Percentiles rank a stretch among this genome's conserved stretches.
Evolutionary conservation across 2,329 filamentous ascomycete genomes (phyloP).

Genomic region (Xylogone sp.): DNA sequence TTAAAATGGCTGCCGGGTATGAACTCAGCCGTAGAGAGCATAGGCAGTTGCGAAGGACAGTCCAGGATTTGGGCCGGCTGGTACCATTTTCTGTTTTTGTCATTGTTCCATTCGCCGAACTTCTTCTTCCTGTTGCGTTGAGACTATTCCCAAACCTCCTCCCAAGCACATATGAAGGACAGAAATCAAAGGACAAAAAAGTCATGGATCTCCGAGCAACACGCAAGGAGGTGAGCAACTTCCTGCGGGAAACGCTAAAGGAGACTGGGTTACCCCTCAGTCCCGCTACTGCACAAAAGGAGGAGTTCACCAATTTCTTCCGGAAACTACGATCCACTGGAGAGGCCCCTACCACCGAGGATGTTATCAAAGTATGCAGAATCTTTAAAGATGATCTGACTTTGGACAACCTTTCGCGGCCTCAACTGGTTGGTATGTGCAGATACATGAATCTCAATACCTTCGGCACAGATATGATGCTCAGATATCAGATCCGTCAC

Average conservation of each 20-base stretch:
- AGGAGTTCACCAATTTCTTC: constrained; percentile 97
- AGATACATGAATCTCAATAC: constrained; percentile 97
- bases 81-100: constrained; percentile 97
- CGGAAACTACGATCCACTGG: constrained; percentile 90
- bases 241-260: constrained; percentile 81
- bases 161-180: constrained; percentile 93
- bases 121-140: constrained; percentile 85
- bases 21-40: constrained; percentile 92
- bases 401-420: constrained; percentile 91
- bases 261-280: constrained; percentile 93
- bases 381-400: constrained; percentile 98
- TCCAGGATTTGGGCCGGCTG: constrained; percentile 86
- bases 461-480: constrained; percentile 96
- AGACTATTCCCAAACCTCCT: constrained; percentile 97
- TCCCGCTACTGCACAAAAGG: constrained; percentile 77
- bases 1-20: constrained; percentile 98
- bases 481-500: constrained; percentile 94
- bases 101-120: constrained; percentile 92
- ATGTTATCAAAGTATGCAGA: constrained; percentile 98
- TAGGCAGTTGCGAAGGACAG: constrained; percentile 86
- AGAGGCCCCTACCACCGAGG: constrained; percentile 79
- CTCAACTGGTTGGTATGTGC: constrained; percentile 96
- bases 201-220: constrained; percentile 76
- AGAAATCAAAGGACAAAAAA: constrained; percentile 87
- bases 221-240: constrained; percentile 88